phyloP scores from a whole-genome alignment of 495 filamentous ascomycete species.

The Alectoria sarmentosa region DNA sequence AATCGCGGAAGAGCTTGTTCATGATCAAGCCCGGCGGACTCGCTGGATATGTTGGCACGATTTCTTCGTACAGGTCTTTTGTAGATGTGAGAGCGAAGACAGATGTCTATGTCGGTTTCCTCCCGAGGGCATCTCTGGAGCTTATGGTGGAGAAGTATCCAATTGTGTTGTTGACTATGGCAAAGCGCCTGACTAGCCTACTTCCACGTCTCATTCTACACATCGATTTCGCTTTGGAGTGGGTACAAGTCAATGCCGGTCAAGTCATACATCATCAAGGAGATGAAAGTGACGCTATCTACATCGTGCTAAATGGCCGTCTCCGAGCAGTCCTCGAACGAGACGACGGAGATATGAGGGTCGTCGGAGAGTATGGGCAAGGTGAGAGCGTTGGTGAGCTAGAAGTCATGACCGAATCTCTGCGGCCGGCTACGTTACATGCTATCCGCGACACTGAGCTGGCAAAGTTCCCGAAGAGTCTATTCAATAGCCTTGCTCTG shows the following conservation, averaged over 20 bases:
- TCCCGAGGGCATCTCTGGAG: slow-evolving; percentile 79
- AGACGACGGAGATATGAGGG: slow-evolving; percentile 73
- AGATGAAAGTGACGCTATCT: slow-evolving; percentile 97
- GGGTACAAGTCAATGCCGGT: slow-evolving; percentile 92
- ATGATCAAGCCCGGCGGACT: slow-evolving; percentile 93
- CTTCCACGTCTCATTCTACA: slow-evolving; percentile 89
- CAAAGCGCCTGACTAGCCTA: slow-evolving; percentile 83
- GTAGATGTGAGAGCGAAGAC: slow-evolving; percentile 96
- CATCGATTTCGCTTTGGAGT: slow-evolving; percentile 96
- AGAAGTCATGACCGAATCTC: slow-evolving; percentile 93
- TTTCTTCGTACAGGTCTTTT: slow-evolving; percentile 92
- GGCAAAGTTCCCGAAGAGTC: slow-evolving; percentile 88
- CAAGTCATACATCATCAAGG: slow-evolving; percentile 90
- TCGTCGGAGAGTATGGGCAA: slow-evolving; percentile 90
- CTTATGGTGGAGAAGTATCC: slow-evolving; percentile 88
- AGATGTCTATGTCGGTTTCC: slow-evolving; percentile 95
- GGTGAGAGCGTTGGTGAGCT: slow-evolving; percentile 96
- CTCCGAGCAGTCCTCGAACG: slow-evolving; percentile 73
- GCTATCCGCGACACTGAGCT: slow-evolving; percentile 95
- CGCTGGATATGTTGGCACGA: slow-evolving; percentile 86
- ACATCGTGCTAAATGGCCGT: slow-evolving; percentile 92
- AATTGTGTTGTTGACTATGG: slow-evolving; percentile 88
- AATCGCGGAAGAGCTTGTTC: slow-evolving; percentile 66
- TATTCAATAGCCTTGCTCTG: slow-evolving; percentile 95
- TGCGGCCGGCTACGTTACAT: slow-evolving; percentile 79